Base-by-base conservation (phyloP, 73 alveolate genomes). In the Breviolum minutum region DNA sequence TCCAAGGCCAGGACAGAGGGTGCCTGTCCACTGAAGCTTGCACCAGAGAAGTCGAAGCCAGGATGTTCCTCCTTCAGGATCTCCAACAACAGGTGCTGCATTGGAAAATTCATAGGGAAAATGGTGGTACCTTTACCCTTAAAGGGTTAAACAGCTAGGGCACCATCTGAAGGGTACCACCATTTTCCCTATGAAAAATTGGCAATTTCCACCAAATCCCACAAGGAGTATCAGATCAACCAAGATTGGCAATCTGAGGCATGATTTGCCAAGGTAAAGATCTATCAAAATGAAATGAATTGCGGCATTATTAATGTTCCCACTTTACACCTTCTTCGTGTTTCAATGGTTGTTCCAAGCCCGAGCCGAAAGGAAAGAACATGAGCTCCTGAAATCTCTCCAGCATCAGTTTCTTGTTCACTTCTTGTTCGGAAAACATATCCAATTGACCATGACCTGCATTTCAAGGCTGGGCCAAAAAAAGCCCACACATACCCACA, bases 31-130 rank as follows among this genome's bases (percentile, higher is more conserved):
- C 99, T 99, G 84, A 99, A 99, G 95, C 99, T 96, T 61, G 99
- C 99, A 60, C 98, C 99, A 17, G 99, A 98, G 77, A 99, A 99
- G 99, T 99, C 99, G 96, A 99, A 99, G 29, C 99, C 99, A 32
- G 99, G 99, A 96, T 99, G 96, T 80, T 99, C 99, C 95, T 99
- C 99, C 94, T 77, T 26, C 32, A 12, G 24, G 14, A 76, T 11
- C 17, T 66, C 74, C 4, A 24, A 24, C 60, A 76, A 76, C 54
- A 27, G 2, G 10, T 76, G 17, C 5, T 17, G 17, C 19, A 27
- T 1, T 12, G 54, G n/a, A 16, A 1, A 76, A 2, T 16, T 76
- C 85, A n/a, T 9, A 74, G 85, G n/a, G 86, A 17, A 14, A 22
- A 68, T 22, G n/a, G n/a, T n/a, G n/a, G n/a, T n/a, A n/a, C n/a